A percentile compares a stretch with the other conserved stretches of the same genome.
phyloP scores from a whole-genome alignment of 2,329 filamentous ascomycete species.

The Capronia epimyces region DNA sequence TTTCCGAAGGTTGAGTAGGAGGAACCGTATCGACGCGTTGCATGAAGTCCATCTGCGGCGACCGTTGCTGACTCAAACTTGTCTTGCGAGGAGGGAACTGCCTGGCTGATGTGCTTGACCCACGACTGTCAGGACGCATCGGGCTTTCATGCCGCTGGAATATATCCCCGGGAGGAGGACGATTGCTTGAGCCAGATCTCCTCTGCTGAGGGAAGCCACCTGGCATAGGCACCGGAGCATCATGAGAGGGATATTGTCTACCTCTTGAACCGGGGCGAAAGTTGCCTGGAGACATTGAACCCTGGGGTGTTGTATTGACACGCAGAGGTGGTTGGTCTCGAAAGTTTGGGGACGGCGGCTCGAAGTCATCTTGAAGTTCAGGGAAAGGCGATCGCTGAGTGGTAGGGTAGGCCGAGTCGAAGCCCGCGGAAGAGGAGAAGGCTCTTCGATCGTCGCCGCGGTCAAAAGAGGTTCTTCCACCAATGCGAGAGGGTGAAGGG shows the following conservation, averaged over 20 bases:
- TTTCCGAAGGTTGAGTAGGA: background rate
- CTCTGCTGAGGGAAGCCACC: conserved; percentile 16
- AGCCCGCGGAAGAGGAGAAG: conserved; percentile 20
- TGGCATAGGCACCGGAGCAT: conserved; percentile 18
- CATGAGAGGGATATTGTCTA: conserved; percentile 17
- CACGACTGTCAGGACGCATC: conserved; percentile 27
- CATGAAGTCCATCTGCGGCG: conserved; percentile 9
- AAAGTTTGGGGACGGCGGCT: conserved; percentile 5
- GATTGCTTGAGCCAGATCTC: conserved; percentile 15
- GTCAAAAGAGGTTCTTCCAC: conserved; percentile 25
- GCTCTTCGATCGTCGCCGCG: conserved; percentile 27
- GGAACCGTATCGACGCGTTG: conserved; percentile 2
- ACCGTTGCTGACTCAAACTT: conserved; percentile 50
- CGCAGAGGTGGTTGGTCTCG: conserved; percentile 18
- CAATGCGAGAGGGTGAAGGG: conserved; percentile 32
- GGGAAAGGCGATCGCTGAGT: conserved; percentile 22
- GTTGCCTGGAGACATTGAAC: conserved; percentile 22
- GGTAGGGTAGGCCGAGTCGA: conserved; percentile 25
- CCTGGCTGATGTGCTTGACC: conserved; percentile 25
- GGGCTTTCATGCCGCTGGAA: conserved; percentile 22
- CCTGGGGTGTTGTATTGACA: conserved; percentile 21
- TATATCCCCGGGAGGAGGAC: conserved; percentile 27
- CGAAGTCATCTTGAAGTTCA: conserved; percentile 23
- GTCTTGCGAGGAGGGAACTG: conserved; percentile 58
- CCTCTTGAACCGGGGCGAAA: conserved; percentile 27